Conservation (phyloP, 345 rosid species). For the Nasturtium officinale region DNA sequence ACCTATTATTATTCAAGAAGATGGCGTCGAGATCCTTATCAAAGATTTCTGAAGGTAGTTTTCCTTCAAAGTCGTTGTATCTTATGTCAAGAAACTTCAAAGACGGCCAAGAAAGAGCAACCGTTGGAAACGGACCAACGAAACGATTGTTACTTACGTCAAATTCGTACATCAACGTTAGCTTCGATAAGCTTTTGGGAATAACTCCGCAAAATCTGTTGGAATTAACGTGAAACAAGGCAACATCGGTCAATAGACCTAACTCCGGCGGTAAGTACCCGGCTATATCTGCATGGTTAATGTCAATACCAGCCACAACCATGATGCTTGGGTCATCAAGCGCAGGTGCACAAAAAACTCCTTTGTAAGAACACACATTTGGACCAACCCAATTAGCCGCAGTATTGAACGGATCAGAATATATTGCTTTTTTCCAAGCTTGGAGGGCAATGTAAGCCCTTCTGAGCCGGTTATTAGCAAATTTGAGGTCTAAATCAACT, state of each 20-base stretch:
- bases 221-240: constrained; percentile 69
- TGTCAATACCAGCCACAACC: constrained; percentile 75
- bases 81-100: constrained; percentile 67
- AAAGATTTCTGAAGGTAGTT: constrained; percentile 59
- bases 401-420: constrained; percentile 71
- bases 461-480: constrained; percentile 57
- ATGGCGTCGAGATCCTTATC: constrained; percentile 62
- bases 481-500: constrained; percentile 41
- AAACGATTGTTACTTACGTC: constrained; percentile 88
- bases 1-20: constrained; percentile 80
- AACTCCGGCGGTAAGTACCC: constrained; percentile 75
- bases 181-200: constrained; percentile 56
- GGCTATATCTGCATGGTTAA: constrained; percentile 86
- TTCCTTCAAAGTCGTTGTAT: constrained; percentile 79
- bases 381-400: constrained; percentile 75
- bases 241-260: constrained; percentile 65
- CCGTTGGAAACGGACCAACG: constrained; percentile 70
- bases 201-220: constrained; percentile 87
- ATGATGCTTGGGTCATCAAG: constrained; percentile 54
- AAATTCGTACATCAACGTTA: constrained; percentile 71
- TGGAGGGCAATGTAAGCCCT: constrained; percentile 76
- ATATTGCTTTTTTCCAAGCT: constrained; percentile 74
- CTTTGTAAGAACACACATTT: constrained; percentile 68
- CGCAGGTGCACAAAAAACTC: constrained; percentile 75
- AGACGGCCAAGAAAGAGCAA: constrained; percentile 56